Conservation (phyloP, 2,329 filamentous ascomycete genomes). For the Zymoseptoria tritici region DNA sequence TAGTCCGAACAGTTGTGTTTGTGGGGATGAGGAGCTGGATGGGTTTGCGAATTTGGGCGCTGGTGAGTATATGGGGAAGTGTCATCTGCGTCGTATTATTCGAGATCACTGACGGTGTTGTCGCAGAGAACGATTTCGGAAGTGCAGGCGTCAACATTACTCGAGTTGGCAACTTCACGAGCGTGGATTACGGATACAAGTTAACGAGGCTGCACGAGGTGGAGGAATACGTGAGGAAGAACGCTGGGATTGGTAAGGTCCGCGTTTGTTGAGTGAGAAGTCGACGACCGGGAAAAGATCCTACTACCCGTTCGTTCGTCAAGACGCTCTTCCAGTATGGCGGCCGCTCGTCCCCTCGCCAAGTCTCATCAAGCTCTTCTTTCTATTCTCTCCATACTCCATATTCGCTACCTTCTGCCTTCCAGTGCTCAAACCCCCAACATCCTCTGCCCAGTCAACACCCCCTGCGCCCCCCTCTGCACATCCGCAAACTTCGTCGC, state of each 20-base stretch:
- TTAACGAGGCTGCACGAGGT: constrained; percentile 31
- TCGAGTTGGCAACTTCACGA: constrained; percentile 43
- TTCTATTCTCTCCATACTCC: no score
- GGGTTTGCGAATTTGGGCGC: constrained; percentile 49
- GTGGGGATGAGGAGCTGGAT: constrained; percentile 49
- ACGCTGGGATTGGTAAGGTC: constrained; percentile 10
- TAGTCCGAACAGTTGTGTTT: constrained; percentile 47
- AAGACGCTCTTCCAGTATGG: no score
- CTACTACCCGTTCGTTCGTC: no score
- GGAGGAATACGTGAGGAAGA: constrained; percentile 3
- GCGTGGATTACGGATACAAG: constrained; percentile 44
- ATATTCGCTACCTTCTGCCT: no score
- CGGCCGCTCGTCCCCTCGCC: no score
- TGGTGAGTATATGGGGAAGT: constrained; percentile 31
- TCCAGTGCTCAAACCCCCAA: constrained; percentile 7
- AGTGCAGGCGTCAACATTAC: constrained; percentile 46
- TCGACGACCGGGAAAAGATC: no score
- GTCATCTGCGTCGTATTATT: background rate
- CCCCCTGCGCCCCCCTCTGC: constrained; percentile 23
- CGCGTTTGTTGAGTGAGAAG: background rate
- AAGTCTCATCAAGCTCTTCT: no score
- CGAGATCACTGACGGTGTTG: constrained; percentile 1
- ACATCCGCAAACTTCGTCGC: constrained; percentile 37
- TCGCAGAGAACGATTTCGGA: constrained; percentile 43
- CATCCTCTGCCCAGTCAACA: constrained; percentile 12